These are phyloP conservation scores for Porphyridium purpureum DNA, from an alignment of 23 red algal species.

Conservation along the genomic window DNA sequence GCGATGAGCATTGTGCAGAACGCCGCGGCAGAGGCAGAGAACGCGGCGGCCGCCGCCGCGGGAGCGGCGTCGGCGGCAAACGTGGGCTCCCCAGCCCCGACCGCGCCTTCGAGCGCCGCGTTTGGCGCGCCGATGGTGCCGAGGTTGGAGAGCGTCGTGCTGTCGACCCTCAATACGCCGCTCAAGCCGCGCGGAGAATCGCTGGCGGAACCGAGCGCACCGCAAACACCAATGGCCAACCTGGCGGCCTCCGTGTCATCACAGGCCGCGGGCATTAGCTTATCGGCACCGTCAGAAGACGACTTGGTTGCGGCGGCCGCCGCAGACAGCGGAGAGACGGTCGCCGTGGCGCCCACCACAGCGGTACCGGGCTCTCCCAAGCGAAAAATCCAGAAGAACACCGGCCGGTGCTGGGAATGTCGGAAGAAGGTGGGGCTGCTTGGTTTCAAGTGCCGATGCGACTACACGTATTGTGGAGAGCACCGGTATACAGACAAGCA, in stretches of 20 bases:
- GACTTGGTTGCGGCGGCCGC: neutral
- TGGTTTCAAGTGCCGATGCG: conserved; percentile 77
- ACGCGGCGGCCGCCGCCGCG: no score
- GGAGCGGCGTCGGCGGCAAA: no score
- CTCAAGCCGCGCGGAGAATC: neutral
- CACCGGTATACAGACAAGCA: conserved; percentile 77
- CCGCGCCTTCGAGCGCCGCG: no score
- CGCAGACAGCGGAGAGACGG: neutral
- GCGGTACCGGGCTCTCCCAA: neutral
- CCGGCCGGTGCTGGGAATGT: conserved; percentile 44
- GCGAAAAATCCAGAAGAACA: conserved; percentile 31
- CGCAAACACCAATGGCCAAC: neutral
- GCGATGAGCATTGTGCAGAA: no score
- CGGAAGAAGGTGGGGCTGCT: conserved; percentile 63
- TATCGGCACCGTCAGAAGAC: neutral
- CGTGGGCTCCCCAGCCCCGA: no score
- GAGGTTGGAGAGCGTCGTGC: no score
- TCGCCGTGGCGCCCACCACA: neutral
- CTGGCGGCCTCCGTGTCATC: neutral
- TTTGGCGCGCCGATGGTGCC: no score
- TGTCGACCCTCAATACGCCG: conserved; percentile 3
- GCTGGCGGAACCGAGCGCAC: neutral
- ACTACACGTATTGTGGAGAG: conserved; percentile 38
- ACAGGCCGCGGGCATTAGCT: neutral
- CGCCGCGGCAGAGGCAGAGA: no score